phyloP scores from a whole-genome alignment of 352 stramenopile species.

The Globisporangium nagaii region DNA sequence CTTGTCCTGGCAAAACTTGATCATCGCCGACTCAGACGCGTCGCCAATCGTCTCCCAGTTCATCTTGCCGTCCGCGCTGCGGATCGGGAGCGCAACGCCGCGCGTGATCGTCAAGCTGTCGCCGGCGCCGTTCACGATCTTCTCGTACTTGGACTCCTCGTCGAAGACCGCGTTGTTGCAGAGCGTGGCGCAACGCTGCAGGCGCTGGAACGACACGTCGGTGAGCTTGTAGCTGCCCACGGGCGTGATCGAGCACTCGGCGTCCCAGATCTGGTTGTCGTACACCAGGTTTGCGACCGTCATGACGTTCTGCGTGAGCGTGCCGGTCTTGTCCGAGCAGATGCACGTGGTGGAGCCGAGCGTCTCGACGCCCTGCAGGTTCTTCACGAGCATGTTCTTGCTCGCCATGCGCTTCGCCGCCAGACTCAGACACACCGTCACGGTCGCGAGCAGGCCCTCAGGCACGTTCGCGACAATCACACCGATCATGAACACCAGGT shows the following conservation, averaged over 20 bases:
- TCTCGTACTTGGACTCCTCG: slow-evolving; percentile 35
- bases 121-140: slow-evolving; percentile 14
- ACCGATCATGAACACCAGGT: slow-evolving; percentile 94
- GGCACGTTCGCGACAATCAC: slow-evolving; percentile 96
- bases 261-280: slow-evolving; percentile 65
- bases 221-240: slow-evolving; percentile 46
- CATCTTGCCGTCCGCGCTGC: slow-evolving; percentile 10
- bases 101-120: slow-evolving; percentile 11
- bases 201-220: slow-evolving; percentile 42
- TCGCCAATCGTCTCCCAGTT: slow-evolving; percentile 66
- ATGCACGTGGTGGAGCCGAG: slow-evolving; percentile 91
- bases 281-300: slow-evolving; percentile 86
- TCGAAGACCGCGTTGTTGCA: slow-evolving; percentile 90
- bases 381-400: slow-evolving; percentile 94
- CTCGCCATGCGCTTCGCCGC: slow-evolving; percentile 85
- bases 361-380: slow-evolving; percentile 91
- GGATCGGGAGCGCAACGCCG: slow-evolving; percentile 10
- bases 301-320: slow-evolving; percentile 94
- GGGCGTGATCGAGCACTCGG: slow-evolving; percentile 70
- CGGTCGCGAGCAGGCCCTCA: slow-evolving; percentile 87
- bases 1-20: slow-evolving; percentile 81
- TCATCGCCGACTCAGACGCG: slow-evolving; percentile 79
- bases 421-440: slow-evolving; percentile 91
- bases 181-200: slow-evolving; percentile 83
- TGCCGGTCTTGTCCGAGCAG: slow-evolving; percentile 95